Evolutionary conservation across 495 filamentous ascomycete genomes (phyloP).

Genomic region (Lepidopterella palustris): DNA sequence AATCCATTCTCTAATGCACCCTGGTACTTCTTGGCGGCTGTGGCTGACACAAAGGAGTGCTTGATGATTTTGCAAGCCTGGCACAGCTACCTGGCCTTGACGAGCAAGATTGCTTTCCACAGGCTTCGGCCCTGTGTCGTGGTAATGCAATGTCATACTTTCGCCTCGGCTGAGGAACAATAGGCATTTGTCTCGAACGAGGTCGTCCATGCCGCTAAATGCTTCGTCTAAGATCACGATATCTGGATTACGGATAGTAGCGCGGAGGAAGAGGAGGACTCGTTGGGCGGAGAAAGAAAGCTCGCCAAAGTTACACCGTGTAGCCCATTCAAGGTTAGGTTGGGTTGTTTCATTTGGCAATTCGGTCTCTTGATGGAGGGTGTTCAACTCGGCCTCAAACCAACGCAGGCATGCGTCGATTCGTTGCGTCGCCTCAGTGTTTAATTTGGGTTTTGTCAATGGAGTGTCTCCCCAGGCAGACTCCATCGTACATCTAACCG

Average conservation of each 20-base stretch:
- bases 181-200: conserved; percentile 76
- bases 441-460: conserved; percentile 57
- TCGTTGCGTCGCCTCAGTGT: conserved; percentile 45
- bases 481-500: conserved; percentile 66
- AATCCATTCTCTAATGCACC: conserved; percentile 70
- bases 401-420: conserved; percentile 62
- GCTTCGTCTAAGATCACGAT: conserved; percentile 90
- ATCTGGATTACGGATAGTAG: conserved; percentile 74
- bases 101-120: conserved; percentile 40
- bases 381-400: conserved; percentile 70
- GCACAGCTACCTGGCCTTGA: conserved; percentile 39
- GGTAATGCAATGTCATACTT: conserved; percentile 20
- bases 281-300: conserved; percentile 74
- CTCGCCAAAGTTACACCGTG: conserved; percentile 62
- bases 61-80: conserved; percentile 58
- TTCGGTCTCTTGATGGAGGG: conserved; percentile 21
- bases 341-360: not conserved
- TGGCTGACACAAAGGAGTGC: conserved; percentile 84
- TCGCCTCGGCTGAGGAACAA: conserved; percentile 53
- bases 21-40: conserved; percentile 81
- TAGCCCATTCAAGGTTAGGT: conserved; percentile 56
- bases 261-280: conserved; percentile 75
- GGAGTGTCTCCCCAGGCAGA: conserved; percentile 89
- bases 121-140: conserved; percentile 22
- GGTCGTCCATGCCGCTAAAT: conserved; percentile 81